Percentiles rank a stretch among this genome's conserved stretches.
phyloP scores from a whole-genome alignment of 805 yeast species.

The Ogataea pini region DNA sequence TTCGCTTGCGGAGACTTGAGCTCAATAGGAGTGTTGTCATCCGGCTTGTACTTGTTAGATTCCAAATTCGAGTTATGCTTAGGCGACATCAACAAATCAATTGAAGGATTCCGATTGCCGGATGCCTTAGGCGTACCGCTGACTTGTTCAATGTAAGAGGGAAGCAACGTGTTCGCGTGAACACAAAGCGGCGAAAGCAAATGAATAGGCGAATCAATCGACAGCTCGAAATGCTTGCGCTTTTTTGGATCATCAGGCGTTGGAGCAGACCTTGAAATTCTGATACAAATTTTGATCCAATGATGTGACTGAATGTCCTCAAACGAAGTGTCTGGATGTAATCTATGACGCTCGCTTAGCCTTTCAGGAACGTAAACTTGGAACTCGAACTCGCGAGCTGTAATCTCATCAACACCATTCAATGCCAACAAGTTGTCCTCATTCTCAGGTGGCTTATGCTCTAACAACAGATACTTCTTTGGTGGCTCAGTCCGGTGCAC shows the following conservation, averaged over 20 bases:
- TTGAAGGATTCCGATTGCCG: conserved; percentile 5
- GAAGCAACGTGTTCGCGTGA: conserved; percentile 75
- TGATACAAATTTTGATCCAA: conserved; percentile 88
- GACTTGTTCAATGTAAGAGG: conserved; percentile 54
- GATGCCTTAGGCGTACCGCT: conserved; percentile 10
- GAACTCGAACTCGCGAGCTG: conserved; percentile 80
- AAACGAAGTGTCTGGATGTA: conserved; percentile 86
- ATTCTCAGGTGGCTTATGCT: conserved; percentile 66
- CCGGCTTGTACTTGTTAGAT: conserved; percentile 58
- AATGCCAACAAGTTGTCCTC: conserved; percentile 47
- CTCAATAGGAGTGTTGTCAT: conserved; percentile 41
- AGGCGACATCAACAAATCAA: conserved; percentile 33
- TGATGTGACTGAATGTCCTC: conserved; percentile 85
- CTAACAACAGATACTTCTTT: conserved; percentile 75
- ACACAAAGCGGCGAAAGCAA: conserved; percentile 75
- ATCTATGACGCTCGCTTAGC: conserved; percentile 52
- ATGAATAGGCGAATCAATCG: conserved; percentile 93
- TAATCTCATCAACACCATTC: conserved; percentile 47
- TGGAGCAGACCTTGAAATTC: conserved; percentile 71
- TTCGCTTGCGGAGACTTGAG: conserved; percentile 65
- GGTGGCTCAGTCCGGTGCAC: conserved; percentile 93
- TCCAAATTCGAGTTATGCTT: conserved; percentile 32
- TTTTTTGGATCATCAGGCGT: conserved; percentile 46
- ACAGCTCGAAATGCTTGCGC: conserved; percentile 89
- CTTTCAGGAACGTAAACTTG: conserved; percentile 80